A percentile compares a stretch with the other conserved stretches of the same genome.
Conservation (phyloP, 2,329 filamentous ascomycete species). For the Xenosphaeropsis pyriputrescens region DNA sequence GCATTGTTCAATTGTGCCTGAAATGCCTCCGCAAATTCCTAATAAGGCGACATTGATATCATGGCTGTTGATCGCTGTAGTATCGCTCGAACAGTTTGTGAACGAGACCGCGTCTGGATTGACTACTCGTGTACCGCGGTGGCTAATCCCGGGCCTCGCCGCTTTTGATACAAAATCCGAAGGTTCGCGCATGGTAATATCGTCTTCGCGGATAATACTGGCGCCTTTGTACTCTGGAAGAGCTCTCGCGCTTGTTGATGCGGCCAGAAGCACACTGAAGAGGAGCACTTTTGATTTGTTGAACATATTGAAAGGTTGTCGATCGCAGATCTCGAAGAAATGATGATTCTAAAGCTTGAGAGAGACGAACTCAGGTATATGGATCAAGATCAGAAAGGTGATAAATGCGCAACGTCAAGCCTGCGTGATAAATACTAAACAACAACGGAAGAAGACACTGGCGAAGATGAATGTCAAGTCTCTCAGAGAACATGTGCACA, state of each 20-base stretch:
- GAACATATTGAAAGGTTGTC: background rate
- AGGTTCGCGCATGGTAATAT: too few relatives aligned
- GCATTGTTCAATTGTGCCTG: conserved; percentile 29
- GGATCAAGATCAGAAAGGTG: background rate
- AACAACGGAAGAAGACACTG: too few relatives aligned
- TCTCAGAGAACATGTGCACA: too few relatives aligned
- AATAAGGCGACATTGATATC: conserved; percentile 33
- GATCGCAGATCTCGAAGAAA: background rate
- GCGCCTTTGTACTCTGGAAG: too few relatives aligned
- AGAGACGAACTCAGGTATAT: background rate
- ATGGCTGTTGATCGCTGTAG: conserved; percentile 15
- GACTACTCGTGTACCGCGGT: background rate
- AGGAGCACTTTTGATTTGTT: background rate
- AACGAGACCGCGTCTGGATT: background rate
- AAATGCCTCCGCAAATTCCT: conserved; percentile 32
- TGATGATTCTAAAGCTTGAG: background rate
- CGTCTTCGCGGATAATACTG: too few relatives aligned
- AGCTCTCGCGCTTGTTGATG: background rate
- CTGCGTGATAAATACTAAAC: background rate
- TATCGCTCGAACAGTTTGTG: background rate
- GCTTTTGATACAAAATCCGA: too few relatives aligned
- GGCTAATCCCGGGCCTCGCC: too few relatives aligned
- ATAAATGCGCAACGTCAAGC: background rate
- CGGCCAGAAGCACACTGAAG: background rate
- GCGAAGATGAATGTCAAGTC: too few relatives aligned